These are phyloP conservation scores for Datura wrightii DNA, from an alignment of 257 asterid genomes.

Conservation along the genomic window DNA sequence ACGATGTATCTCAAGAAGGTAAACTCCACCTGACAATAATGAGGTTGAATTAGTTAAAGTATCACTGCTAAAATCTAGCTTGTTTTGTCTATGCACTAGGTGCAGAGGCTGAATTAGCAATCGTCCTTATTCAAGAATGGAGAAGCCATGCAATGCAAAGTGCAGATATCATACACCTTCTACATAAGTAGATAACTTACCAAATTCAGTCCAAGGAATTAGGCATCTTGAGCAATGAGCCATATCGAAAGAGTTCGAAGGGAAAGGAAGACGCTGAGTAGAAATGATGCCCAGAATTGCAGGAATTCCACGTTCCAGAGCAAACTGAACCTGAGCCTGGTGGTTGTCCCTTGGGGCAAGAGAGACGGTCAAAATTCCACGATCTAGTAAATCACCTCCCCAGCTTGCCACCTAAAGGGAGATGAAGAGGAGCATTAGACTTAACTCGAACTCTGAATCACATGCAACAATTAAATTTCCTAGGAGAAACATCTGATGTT, in stretches of 20 bases:
- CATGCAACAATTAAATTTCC: background rate
- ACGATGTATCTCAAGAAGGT: slow-evolving; percentile 48
- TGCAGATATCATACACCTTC: background rate
- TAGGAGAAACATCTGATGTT: background rate
- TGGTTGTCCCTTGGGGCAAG: slow-evolving; percentile 47
- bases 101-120: background rate
- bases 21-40: slow-evolving; percentile 40
- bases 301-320: slow-evolving; percentile 48
- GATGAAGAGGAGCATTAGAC: background rate
- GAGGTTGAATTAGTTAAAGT: slow-evolving; percentile 1
- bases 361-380: slow-evolving; percentile 42
- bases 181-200: slow-evolving; percentile 26
- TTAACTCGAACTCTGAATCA: background rate
- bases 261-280: slow-evolving; percentile 46
- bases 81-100: background rate
- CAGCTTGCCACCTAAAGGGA: slow-evolving; percentile 44
- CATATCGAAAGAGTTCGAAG: slow-evolving; percentile 45
- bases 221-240: slow-evolving; percentile 49
- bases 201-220: slow-evolving; percentile 46
- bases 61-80: background rate
- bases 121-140: background rate
- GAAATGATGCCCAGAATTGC: slow-evolving; percentile 47
- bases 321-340: slow-evolving; percentile 47
- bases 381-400: slow-evolving; percentile 48
- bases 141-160: background rate